A percentile compares a stretch with the other conserved stretches of the same genome.
Evolutionary conservation across 305 asterid genomes (phyloP).

Genomic region (Fraxinus xanthoxyloides): DNA sequence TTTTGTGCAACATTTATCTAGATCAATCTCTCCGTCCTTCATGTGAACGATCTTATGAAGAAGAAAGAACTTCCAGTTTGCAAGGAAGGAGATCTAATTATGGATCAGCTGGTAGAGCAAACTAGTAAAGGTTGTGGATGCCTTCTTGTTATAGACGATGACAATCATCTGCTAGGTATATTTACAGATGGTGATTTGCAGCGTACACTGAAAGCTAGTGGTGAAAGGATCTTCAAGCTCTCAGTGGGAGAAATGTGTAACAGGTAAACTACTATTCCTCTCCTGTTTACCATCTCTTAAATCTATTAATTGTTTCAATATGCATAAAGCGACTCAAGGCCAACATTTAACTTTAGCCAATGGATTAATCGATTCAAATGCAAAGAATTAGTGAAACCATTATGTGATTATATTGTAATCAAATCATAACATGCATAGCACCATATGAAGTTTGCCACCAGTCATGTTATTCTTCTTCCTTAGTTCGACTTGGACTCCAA

Average conservation of each 20-base stretch:
- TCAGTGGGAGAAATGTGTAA: constrained; percentile 90
- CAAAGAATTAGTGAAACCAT: neutral
- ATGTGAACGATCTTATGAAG: constrained; percentile 96
- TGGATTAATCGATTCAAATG: neutral
- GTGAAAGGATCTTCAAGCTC: constrained; percentile 64
- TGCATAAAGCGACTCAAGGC: neutral
- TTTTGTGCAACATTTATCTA: neutral
- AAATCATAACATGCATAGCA: neutral
- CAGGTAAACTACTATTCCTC: constrained; percentile 44
- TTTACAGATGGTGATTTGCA: constrained; percentile 92
- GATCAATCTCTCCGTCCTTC: constrained; percentile 2
- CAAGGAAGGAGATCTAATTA: constrained; percentile 71
- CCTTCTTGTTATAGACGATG: constrained; percentile 69
- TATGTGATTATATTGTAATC: neutral
- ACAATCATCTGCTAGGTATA: constrained; percentile 67
- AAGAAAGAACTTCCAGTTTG: constrained; percentile 79
- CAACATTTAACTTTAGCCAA: neutral
- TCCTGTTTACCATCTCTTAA: neutral
- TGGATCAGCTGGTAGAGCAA: constrained; percentile 29
- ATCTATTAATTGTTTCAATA: neutral
- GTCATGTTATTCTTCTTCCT: neutral
- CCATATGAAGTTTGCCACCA: neutral
- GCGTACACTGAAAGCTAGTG: constrained; percentile 85
- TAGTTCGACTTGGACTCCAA: neutral
- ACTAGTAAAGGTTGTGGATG: constrained; percentile 94